Base-by-base conservation (phyloP, 345 rosid genomes). In the Leavenworthia alabamica region DNA sequence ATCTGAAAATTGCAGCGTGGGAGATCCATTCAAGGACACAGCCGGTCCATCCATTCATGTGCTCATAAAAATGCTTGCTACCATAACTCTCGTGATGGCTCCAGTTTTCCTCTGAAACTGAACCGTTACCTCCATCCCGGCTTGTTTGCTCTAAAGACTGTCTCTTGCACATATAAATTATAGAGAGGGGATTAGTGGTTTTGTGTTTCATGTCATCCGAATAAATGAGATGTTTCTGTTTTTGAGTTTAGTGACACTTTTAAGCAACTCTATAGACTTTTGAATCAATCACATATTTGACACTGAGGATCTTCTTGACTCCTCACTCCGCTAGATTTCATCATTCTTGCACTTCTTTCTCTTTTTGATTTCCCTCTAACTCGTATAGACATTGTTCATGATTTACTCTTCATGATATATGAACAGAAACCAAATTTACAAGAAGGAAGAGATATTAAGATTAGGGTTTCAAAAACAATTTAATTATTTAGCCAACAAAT, bases 1-100 rank as follows among this genome's bases (percentile, higher is more conserved):
- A n/a, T 20, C 2, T 20, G 22, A 20, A 20, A 20, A 20, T 20
- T 1, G 22, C 2, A 20, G 99, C 3, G 94, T 86, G 64, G 99
- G 99, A 62, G 99, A 93, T 56, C 97, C 96, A 5, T 89, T 92
- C 80, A 92, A 92, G 69, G 99, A 89, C 73, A 86, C 99, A 8
- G 97, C 96, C 2, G 97, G 99, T 58, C 96, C 97, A 1, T 93
- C 99, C 3, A 59, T 93, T 69, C 99, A 93, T 14, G 97, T 93
- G 40, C 96, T 89, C 10, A 89, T 89, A 78, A 78, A 20, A 42
- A 68, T 78, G 79, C 79, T 93, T 9, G 96, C 96, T 0, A 93
- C 99, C 1, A 93, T 89, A 57, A 93, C 99, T 0, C 85, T 89
- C 1, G 97, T 93, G 68, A 89, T 93, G 96, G 99, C 97, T 29